phyloP scores from a whole-genome alignment of 2,329 filamentous ascomycete species.

The Sporothrix sp. region DNA sequence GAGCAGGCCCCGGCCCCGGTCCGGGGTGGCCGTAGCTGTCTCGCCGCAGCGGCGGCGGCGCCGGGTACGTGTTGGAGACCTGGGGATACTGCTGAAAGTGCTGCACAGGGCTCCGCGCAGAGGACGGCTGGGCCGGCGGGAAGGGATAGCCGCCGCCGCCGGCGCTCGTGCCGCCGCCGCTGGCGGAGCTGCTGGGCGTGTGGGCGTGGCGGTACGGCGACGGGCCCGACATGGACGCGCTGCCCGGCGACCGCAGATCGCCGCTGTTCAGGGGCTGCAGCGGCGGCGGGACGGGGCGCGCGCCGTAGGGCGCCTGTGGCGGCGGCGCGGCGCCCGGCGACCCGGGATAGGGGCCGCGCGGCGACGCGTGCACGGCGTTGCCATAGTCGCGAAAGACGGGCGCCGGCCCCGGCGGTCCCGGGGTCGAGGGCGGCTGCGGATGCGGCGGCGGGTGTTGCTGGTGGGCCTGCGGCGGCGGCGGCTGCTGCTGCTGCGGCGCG shows the following conservation, averaged over 20 bases:
- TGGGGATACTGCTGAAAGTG: constrained; percentile 39
- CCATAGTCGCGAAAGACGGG: constrained; percentile 43
- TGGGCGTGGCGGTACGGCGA: constrained; percentile 43
- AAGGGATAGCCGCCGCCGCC: constrained; percentile 41
- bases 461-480: constrained; percentile 3
- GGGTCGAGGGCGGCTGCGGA: constrained; percentile 25
- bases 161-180: constrained; percentile 24
- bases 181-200: constrained; percentile 37
- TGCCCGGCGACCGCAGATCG: constrained; percentile 43
- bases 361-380: constrained; percentile 39
- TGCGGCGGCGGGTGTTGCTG: constrained; percentile 16
- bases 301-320: constrained; percentile 37
- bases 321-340: constrained; percentile 24
- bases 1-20: constrained; percentile 6
- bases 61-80: constrained; percentile 29
- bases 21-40: constrained; percentile 42
- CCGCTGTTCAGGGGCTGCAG: constrained; percentile 37
- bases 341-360: constrained; percentile 29
- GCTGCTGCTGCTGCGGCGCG: constrained; percentile 16
- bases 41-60: constrained; percentile 22
- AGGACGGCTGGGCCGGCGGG: constrained; percentile 33
- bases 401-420: constrained; percentile 32
- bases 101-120: constrained; percentile 39
- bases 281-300: constrained; percentile 34
- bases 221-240: constrained; percentile 32